Base-by-base conservation (phyloP, 495 filamentous ascomycete species). In the Staphylotrichum longicolle region DNA sequence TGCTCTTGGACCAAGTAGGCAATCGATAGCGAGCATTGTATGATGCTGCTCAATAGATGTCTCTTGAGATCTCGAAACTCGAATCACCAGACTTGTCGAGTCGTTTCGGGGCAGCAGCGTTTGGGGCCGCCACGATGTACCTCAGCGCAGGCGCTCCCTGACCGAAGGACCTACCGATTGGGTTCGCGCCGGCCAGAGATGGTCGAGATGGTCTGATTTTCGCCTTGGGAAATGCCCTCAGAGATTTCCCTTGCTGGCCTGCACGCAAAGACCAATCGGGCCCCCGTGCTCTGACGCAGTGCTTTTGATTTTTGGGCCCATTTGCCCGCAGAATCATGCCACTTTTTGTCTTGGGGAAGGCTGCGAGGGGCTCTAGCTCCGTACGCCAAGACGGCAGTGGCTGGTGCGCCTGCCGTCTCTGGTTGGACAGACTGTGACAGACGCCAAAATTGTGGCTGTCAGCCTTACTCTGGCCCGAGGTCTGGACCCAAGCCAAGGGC, bases 271-370 rank as follows among this genome's bases (percentile, higher is more conserved):
- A 48, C 70, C 70, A 68, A 68, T 71, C 65, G 69, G 61, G 67
- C 60, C 39, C 33, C 58, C 62, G 57, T 35, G 57, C 57, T 44
- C 63, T 70, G 67, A 70, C 65, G 70, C 69, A 71, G 63, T 61
- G 33, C 51, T 57, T 60, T 63, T 30, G 60, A 50, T 60, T 67
- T 67, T 70, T 70, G 69, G 61, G 63, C 69, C 68, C 64, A 71
- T 71, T 73, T 66, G 63, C 32, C 41, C 59, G 56, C 37, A 62
- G 48, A 71, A 73, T 73, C 70, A 71, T 68, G 65, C 70, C 69
- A 73, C 70, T 73, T 73, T 73, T 70, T 63, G 52, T 63, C 63
- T 63, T 47, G 66, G 60, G 46, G 51, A 66, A 70, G 60, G 64
- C 67, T 66, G 51, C 34, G 50, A 42, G 58, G 48, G 49, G 42